Base-by-base conservation (phyloP, 345 rosid genomes). In the Eucalyptus polybractea region DNA sequence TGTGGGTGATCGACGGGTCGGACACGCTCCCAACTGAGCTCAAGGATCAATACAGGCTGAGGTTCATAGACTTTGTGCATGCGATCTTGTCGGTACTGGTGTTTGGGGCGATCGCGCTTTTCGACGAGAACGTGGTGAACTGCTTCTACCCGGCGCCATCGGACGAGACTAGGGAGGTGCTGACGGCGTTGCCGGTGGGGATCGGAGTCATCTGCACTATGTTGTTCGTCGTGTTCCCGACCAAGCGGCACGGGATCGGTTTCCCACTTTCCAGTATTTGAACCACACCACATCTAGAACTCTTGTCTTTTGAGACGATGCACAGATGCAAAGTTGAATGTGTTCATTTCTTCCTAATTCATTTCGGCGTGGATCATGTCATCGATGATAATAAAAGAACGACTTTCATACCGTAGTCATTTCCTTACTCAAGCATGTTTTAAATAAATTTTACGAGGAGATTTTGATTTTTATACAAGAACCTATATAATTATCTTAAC, bases 1-100 rank as follows among this genome's bases (percentile, higher is more conserved):
- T 98, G 89, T 96, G 99, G 99, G 91, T 98, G 86, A 94, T 96
- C 31, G 99, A 98, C 89, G 99, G 99, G 10, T 94, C 99, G 16
- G 92, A 92, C 6, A 92, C 91, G 44, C 91, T 96, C 87, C 90
- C 97, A 33, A 92, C 95, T 3, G 99, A 94, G 76, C 37, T 93
- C 88, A 94, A 95, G 17, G 89, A 92, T 25, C 93, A 29, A 29
- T 98, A 97, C 89, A 81, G 92, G 80, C 50, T 98, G 54, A 92
- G 87, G 88, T 95, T 94, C 88, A 95, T 96, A 88, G 99, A 98
- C 92, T 95, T 98, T 72, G 90, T 92, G 86, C 99, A 97, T 88
- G 96, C 97, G 5, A 88, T 97, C 72, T 91, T 96, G 99, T 97
- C 99, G 13, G 67, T 96, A 29, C 92, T 94, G 27, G 98, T 98